Percentiles rank a stretch among this genome's conserved stretches.
Conservation (phyloP, 331 rosid genomes). For the Pyracantha coccinea region DNA sequence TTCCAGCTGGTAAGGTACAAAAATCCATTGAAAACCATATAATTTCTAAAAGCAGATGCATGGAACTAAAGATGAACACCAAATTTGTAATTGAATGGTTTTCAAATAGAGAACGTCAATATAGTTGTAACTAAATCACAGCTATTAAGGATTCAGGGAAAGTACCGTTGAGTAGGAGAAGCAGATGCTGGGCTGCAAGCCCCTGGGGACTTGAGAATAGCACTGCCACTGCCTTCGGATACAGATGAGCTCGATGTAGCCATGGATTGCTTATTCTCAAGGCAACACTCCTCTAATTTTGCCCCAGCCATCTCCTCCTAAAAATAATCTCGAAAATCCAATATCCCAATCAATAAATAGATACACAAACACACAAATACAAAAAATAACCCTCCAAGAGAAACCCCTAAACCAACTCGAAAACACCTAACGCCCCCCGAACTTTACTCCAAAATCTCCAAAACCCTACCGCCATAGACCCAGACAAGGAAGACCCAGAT, state of each 20-base stretch:
- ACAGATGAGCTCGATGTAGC: conserved; percentile 77
- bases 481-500: conserved; percentile 48
- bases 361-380: neutral
- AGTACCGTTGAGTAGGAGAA: conserved; percentile 67
- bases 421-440: conserved; percentile 32
- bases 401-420: neutral
- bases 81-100: neutral
- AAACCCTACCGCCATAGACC: conserved; percentile 19
- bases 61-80: neutral
- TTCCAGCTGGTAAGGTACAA: neutral
- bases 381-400: conserved; percentile 12
- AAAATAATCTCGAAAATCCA: conserved; percentile 38
- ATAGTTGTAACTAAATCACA: conserved; percentile 5
- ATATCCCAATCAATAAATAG: conserved; percentile 36
- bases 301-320: conserved; percentile 51
- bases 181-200: conserved; percentile 55
- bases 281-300: conserved; percentile 73
- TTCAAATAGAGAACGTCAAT: neutral
- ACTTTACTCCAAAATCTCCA: conserved; percentile 16
- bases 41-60: neutral
- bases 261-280: conserved; percentile 81
- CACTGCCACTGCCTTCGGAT: conserved; percentile 76
- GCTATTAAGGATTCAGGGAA: conserved; percentile 10
- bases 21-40: conserved; percentile 1
- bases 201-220: conserved; percentile 58